Base-by-base conservation (phyloP, 2,329 filamentous ascomycete genomes). In the Pseudocercospora pini-densiflorae region DNA sequence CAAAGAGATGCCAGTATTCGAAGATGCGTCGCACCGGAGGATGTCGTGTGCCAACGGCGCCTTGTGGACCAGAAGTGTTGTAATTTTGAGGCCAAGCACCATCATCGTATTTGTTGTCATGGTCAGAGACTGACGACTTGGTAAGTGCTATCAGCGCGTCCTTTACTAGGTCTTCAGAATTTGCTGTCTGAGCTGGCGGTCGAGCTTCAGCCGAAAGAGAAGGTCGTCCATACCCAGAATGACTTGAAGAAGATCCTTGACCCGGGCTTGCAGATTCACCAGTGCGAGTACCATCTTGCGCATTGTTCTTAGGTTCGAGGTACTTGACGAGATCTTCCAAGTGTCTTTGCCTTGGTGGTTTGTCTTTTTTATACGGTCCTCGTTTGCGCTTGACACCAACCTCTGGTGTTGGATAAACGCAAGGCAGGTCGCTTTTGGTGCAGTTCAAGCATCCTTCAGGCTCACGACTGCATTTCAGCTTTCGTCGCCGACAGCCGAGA, bases 321-420 rank as follows among this genome's bases (percentile, higher is more conserved):
- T 75, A 75, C 59, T 68, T 71, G 14, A 73, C 69, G 10, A 75
- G 62, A 59, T 75, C 71, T 62, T 74, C 74, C 3, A 73, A 62
- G 67, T 76, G 73, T n/a, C 71, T 70, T 61, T 74, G 70, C 6
- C 72, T 70, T 40, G 70, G 61, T 45, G 69, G 66, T 51, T 73
- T 74, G 61, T 74, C 72, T 57, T 76, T 76, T 65, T 74, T 74
- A 65, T 76, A 76, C 1, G 74, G 73, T 1, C 74, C 74, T 61
- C 74, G 71, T 31, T 76, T 76, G 7, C 72, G 69, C 58, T 73
- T 74, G n/a, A 71, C 66, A 19, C 74, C 72, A 12, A 65, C 14
- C 23, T 75, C 72, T 5, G 71, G 71, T 4, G 67, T 49, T 16
- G 71, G 70, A 54, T 75, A 76, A 1, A 75, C 72, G 63, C 74